Conservation (phyloP, 495 filamentous ascomycete species). For the Usnea hakonensis region DNA sequence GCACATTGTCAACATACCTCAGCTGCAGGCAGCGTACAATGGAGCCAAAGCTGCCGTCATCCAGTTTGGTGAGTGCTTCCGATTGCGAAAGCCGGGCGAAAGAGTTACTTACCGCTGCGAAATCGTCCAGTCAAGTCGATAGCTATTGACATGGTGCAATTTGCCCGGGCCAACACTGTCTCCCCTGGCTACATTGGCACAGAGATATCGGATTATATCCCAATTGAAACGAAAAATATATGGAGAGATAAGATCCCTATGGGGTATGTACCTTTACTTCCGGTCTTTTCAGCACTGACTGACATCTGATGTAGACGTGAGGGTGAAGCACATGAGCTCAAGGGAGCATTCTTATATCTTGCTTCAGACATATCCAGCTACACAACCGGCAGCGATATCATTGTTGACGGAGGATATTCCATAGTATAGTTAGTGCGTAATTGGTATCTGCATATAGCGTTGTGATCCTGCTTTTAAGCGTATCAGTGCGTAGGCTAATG, state of each 20-base stretch:
- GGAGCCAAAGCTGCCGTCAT: slow-evolving; percentile 79
- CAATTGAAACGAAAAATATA: slow-evolving; percentile 60
- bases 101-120: slow-evolving; percentile 23
- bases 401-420: slow-evolving; percentile 18
- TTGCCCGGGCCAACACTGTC: slow-evolving; percentile 73
- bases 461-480: not conserved
- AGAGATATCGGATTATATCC: slow-evolving; percentile 69
- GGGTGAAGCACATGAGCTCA: slow-evolving; percentile 67
- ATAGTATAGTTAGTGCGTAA: slow-evolving; percentile 6
- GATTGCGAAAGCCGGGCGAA: not conserved
- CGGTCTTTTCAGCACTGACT: not conserved
- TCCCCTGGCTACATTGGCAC: slow-evolving; percentile 86
- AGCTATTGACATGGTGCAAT: slow-evolving; percentile 80
- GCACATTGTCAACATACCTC: slow-evolving; percentile 82
- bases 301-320: slow-evolving; percentile 40
- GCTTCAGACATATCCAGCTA: slow-evolving; percentile 77
- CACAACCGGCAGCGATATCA: slow-evolving; percentile 56
- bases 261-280: slow-evolving; percentile 34
- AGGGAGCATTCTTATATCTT: slow-evolving; percentile 83
- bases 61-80: slow-evolving; percentile 55
- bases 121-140: slow-evolving; percentile 56
- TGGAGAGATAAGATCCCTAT: slow-evolving; percentile 80
- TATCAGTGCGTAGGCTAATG: too few relatives aligned
- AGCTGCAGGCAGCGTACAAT: slow-evolving; percentile 81
- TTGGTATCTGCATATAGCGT: not conserved